Evolutionary conservation across 176 grass and related monocot genomes (phyloP), one percentile per base, ranked within the genome.

Genomic region (Triticum dicoccoides): DNA sequence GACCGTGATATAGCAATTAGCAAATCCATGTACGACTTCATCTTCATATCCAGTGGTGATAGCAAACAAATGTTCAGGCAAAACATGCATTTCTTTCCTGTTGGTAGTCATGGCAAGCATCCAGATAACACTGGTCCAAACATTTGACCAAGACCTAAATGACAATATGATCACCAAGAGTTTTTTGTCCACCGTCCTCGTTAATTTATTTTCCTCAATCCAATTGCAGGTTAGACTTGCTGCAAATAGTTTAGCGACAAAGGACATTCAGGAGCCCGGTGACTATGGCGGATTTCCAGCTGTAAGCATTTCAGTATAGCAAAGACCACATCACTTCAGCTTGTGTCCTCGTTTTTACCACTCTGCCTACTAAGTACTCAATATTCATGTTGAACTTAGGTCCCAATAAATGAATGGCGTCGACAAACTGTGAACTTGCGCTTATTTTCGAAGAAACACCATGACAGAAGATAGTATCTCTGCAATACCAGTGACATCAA

Each of bases 251-350:
- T 83, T 3, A 58, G 88, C 72, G 12, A 90, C 91, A 33, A 93
- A 90, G 39, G 88, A 93, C 83, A 85, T 93, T 58, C 62, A 68
- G 18, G 47, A 87, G 15, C 34, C 89, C 0, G 89, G 92, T 75
- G 89, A 94, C 65, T 94, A 94, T 72, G 89, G 92, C 30, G 92
- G 92, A 84, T 94, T 91, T 86, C 89, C 92, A 11, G 92, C 92
- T 72, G 92, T 91, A 89, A 89, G 84, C 17, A 77, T 80, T 62
- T 80, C 17, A 18, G 32, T 21, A 45, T 24, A 33, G 2, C 23
- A 41, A 33, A 33, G 11, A 39, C 10, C 18, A n/a, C 5, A 49
- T 18, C 25, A n/a, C 34, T 62, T 68, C 11, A 80, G 33, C 34
- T 35, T 44, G 5, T 35, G 3, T 32, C 30, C 24, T 59, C 18